Conservation (phyloP, 2,329 filamentous ascomycete species). For the Hymenoscyphus fraxineus region DNA sequence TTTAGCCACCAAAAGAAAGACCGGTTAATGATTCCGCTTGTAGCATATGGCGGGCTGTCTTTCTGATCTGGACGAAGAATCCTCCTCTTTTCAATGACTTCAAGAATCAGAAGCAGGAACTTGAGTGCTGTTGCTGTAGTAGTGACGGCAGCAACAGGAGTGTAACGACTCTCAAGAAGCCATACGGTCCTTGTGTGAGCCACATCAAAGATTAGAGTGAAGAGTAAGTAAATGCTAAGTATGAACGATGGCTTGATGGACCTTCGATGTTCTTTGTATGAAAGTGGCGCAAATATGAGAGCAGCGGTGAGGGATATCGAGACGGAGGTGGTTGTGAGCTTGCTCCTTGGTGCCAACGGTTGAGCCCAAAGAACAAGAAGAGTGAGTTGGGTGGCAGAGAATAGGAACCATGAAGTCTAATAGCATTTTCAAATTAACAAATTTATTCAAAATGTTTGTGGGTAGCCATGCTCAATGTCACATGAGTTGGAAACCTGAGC, state of each 20-base stretch:
- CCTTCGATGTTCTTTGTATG: conserved; percentile 3
- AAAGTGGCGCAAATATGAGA: not conserved
- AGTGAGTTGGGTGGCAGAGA: not conserved
- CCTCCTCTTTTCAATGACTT: conserved; percentile 24
- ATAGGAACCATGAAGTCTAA: not conserved
- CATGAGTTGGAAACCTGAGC: not conserved
- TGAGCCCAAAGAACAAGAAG: conserved; percentile 7
- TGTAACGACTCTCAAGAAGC: conserved; percentile 23
- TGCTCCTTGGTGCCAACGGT: conserved; percentile 1
- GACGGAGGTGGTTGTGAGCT: conserved; percentile 23
- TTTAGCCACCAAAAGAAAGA: conserved; percentile 39
- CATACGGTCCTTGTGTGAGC: conserved; percentile 7
- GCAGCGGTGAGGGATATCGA: not conserved
- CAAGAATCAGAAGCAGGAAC: conserved; percentile 22
- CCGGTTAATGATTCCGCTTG: conserved; percentile 34
- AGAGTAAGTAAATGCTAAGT: conserved; percentile 2
- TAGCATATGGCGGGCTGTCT: conserved; percentile 30
- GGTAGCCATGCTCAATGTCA: too few relatives aligned
- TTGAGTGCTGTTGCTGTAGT: conserved; percentile 22
- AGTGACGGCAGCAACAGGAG: conserved; percentile 18
- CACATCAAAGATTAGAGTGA: conserved; percentile 2
- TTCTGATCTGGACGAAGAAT: conserved; percentile 21
- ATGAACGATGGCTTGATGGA: conserved; percentile 8
- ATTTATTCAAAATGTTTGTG: not conserved
- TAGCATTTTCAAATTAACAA: not conserved